phyloP scores from a whole-genome alignment of 139 green algal species.

The Coelastrella sp. region DNA sequence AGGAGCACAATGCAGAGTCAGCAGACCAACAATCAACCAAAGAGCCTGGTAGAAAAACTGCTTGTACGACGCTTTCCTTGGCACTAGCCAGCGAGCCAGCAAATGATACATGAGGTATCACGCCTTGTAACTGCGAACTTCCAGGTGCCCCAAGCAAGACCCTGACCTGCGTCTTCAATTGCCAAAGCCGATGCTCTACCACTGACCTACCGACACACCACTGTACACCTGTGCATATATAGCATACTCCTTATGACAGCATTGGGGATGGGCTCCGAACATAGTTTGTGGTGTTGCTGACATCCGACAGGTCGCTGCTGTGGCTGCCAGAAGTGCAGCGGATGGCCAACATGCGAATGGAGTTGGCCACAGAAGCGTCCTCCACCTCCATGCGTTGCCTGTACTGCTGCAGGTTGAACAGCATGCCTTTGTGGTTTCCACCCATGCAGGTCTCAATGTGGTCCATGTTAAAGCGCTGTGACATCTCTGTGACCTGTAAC shows the following conservation, averaged over 20 bases:
- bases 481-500: constrained; percentile 33
- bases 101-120: too few relatives aligned
- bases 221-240: not conserved
- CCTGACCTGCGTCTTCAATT: not conserved
- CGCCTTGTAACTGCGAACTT: too few relatives aligned
- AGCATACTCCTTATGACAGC: not conserved
- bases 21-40: too few relatives aligned
- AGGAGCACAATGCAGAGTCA: too few relatives aligned
- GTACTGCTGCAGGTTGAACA: constrained; percentile 60
- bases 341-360: constrained; percentile 30
- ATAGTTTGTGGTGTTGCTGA: constrained; percentile 5
- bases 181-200: not conserved
- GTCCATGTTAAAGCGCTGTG: constrained; percentile 53
- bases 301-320: constrained; percentile 30
- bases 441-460: constrained; percentile 67
- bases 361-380: constrained; percentile 33
- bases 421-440: constrained; percentile 33
- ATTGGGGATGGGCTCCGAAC: constrained; percentile 11
- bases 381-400: constrained; percentile 49
- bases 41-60: too few relatives aligned
- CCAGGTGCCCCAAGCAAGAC: too few relatives aligned
- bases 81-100: too few relatives aligned
- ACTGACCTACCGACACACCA: not conserved
- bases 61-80: too few relatives aligned
- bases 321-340: constrained; percentile 19